Evolutionary conservation across 768 basidiomycete species (phyloP), one percentile per base, ranked within the genome.

Genomic region (Termitomyces sp.): DNA sequence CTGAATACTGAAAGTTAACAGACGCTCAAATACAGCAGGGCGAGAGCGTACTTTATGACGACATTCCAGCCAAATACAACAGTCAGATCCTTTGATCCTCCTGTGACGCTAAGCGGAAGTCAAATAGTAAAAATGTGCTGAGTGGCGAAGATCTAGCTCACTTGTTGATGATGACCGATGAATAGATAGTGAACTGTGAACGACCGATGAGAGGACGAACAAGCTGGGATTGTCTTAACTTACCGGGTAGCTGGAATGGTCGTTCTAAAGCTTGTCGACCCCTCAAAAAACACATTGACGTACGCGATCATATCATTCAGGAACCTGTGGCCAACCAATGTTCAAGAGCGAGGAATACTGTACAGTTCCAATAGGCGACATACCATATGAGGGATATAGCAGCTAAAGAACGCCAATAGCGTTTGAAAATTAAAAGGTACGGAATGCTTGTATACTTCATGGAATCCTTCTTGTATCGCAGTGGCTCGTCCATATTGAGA

Each of bases 41-140:
- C 20, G 15, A 46, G 6, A 9, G 65, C 84, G 49, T 70, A 91
- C 91, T 90, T 90, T 78, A 94, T 90, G 18, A 94, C 84, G 48
- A 91, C 87, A 63, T 82, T 84, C 94, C 93, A 95, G 20, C 92
- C 92, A 64, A 95, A 87, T 8, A 89, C 79, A 50, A 88, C 79
- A 4, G 75, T 69, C 20, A 94, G 76, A 7, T 85, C 78, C 8
- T 72, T 67, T 35, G 73, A 72, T 38, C 76, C 73, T 33, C 88
- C 87, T 15, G 86, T 87, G 61, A 93, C 78, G 57, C 86, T 90
- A 57, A 48, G 15, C 18, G 22, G 7, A 48, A 18, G 16, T 33
- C 13, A n/a, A 38, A 15, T 28, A n/a, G 32, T 35, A 15, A 40
- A 53, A 15, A 36, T 3, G 4, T 32, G 9, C 55, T 4, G 35